phyloP scores from a whole-genome alignment of 805 yeast genomes.

The Ogataea parapolymorpha region DNA sequence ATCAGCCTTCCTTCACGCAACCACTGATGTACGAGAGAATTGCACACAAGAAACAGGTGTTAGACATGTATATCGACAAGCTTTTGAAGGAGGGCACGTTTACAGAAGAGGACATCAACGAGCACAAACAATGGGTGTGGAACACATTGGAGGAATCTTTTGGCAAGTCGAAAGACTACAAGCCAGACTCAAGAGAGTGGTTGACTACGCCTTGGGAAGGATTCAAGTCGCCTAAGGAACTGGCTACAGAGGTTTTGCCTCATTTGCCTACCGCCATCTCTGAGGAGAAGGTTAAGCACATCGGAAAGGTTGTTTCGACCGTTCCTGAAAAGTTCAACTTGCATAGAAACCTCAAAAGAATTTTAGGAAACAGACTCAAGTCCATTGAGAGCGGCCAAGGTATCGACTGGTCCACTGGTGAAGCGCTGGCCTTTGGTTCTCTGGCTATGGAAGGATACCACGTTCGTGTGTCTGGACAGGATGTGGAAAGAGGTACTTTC shows the following conservation, averaged over 20 bases:
- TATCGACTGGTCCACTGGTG: conserved; percentile 99
- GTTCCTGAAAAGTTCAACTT: conserved; percentile 87
- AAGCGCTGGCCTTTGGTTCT: conserved; percentile 96
- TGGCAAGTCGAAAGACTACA: conserved; percentile 81
- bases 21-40: conserved; percentile 95
- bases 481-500: conserved; percentile 99
- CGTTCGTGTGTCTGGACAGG: conserved; percentile 97
- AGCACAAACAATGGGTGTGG: conserved; percentile 99
- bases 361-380: conserved; percentile 82
- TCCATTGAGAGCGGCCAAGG: conserved; percentile 81
- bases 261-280: conserved; percentile 93
- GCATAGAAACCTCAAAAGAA: conserved; percentile 95
- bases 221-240: conserved; percentile 94
- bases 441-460: conserved; percentile 90
- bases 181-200: conserved; percentile 95
- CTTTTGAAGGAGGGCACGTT: conserved; percentile 84
- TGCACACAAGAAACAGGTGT: conserved; percentile 82
- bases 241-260: conserved; percentile 92
- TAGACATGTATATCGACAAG: conserved; percentile 79
- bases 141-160: conserved; percentile 86
- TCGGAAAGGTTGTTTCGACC: conserved; percentile 75
- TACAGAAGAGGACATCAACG: conserved; percentile 84
- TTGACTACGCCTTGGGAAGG: conserved; percentile 98
- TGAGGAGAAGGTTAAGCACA: conserved; percentile 63
- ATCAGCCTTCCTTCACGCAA: conserved; percentile 98